Base-by-base conservation (phyloP, 345 rosid species). In the Syzygium aromaticum region DNA sequence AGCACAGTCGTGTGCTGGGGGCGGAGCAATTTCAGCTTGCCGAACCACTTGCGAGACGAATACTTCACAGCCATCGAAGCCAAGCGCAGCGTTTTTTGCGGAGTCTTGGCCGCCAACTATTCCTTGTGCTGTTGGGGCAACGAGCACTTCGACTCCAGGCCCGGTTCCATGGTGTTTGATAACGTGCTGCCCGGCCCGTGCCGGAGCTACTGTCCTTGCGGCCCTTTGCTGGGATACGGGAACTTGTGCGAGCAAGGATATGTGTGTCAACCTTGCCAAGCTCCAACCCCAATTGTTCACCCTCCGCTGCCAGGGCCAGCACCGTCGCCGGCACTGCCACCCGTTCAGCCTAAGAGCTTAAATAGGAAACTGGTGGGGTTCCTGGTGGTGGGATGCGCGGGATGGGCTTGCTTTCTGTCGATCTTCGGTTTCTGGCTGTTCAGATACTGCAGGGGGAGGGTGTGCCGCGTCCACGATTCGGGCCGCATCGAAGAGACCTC, bases 81-180 rank as follows among this genome's bases (percentile, higher is more conserved):
- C 10, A 95, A 94, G 88, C 91, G 88, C 57, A 43, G 21, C 17
- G 92, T 94, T 52, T 96, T 96, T 86, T 96, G 98, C 22, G 98
- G 97, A 8, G 94, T 95, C 78, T 16, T 25, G 49, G 23, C 33
- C 5, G 0, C 0, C 0, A 86, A 92, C 90, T 91, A 25, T 54
- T 92, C 97, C 1, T 89, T 96, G 89, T 86, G 85, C 77, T 96
- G 98, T 28, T 96, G 99, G 99, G 98, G 96, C 3, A 87, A 90
- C 80, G 85, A 89, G 56, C 57, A 12, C 77, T 89, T 93, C 40
- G 77, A 86, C 49, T 85, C 93, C 19, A 89, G 23, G 82, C 27
- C 2, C 14, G 82, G 64, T 84, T 85, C 80, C 15, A 22, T 6
- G 87, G 94, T 96, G 25, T 95, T 95, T 64, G 85, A 64, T 15